Evolutionary conservation across 169 alveolate species (phyloP), one percentile per base, ranked within the genome.

Genomic region (Plasmodium relictum): DNA sequence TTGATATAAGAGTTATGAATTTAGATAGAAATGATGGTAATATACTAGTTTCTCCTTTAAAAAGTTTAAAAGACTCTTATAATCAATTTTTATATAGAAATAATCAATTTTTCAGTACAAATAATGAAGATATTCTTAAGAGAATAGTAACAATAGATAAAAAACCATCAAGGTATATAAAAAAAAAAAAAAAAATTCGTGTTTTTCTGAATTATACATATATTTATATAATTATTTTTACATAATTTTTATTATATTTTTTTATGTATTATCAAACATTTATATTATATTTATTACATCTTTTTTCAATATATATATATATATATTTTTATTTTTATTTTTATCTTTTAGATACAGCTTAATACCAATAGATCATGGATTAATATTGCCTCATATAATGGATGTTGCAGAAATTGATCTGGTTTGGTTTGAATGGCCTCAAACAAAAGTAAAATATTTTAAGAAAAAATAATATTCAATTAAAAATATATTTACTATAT

Each of bases 281-380:
- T 48, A 10, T 48, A 10, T 2, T 48, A 2, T 48, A 10, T 48
- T 48, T 48, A 2, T 48, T 48, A 2, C 5, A 2, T 48, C 5
- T 48, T 48, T 48, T 48, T 14, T 14, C 6, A 6, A 2, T 62
- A 0, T 41, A 74, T 45, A 37, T 20, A 48, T 24, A 6, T 39
- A 16, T 24, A 0, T 22, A 68, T 58, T 20, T 16, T 10, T 65
- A 9, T 68, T 58, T 22, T 22, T 63, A 0, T 22, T 31, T n/a
- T 22, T 39, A 1, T 22, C 16, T 31, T 41, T 5, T 89, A 94
- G 96, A 76, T 96, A 95, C 92, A 97, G 97, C 73, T 95, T 99
- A 50, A 95, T 99, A 16, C 99, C 99, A n/a, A 98, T 99, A 39
- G 99, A 99, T 92, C 99, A 99, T 94, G 99, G 99, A 0, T 92